Evolutionary conservation across 768 basidiomycete genomes (phyloP).

Genomic region (Calocera viscosa): DNA sequence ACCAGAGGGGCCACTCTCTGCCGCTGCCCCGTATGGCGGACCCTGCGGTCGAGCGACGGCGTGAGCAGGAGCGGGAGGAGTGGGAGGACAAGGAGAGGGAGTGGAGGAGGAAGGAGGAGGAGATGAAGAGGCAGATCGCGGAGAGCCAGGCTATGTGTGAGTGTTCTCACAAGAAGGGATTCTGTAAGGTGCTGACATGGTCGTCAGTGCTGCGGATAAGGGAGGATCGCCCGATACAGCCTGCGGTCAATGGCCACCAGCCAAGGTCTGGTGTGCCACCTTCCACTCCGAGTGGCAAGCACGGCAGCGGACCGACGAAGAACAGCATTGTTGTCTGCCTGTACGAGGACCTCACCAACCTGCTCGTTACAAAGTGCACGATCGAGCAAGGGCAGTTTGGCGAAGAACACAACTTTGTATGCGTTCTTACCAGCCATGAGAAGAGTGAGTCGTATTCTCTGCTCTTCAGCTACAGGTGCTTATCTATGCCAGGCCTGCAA

Average conservation of each 20-base stretch:
- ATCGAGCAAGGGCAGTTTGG: slow-evolving; percentile 32
- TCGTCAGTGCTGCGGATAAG: neutral
- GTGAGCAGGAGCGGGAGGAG: neutral
- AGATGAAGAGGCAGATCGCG: neutral
- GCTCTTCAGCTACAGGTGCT: neutral
- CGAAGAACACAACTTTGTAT: slow-evolving; percentile 53
- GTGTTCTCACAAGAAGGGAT: neutral
- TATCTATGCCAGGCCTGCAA: slow-evolving; percentile 36
- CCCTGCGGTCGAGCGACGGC: neutral
- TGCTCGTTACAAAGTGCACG: slow-evolving; percentile 56
- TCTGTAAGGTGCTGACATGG: neutral
- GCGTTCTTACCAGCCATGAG: slow-evolving; percentile 48
- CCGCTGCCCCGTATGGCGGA: neutral
- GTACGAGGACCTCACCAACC: slow-evolving; percentile 78
- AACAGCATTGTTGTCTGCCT: slow-evolving; percentile 50
- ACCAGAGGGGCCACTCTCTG: neutral
- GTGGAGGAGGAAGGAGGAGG: neutral
- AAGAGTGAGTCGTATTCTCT: slow-evolving; percentile 14
- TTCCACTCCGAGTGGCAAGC: neutral
- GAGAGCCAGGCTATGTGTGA: neutral
- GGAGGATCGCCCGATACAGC: slow-evolving; percentile 1
- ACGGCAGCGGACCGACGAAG: slow-evolving; percentile 36
- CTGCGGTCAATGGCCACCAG: neutral
- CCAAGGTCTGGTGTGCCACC: neutral
- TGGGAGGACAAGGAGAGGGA: neutral